These are phyloP conservation scores for Polytrichum formosum DNA, from an alignment of 225 moss, liverwort and hornwort species.

Conservation along the genomic window DNA sequence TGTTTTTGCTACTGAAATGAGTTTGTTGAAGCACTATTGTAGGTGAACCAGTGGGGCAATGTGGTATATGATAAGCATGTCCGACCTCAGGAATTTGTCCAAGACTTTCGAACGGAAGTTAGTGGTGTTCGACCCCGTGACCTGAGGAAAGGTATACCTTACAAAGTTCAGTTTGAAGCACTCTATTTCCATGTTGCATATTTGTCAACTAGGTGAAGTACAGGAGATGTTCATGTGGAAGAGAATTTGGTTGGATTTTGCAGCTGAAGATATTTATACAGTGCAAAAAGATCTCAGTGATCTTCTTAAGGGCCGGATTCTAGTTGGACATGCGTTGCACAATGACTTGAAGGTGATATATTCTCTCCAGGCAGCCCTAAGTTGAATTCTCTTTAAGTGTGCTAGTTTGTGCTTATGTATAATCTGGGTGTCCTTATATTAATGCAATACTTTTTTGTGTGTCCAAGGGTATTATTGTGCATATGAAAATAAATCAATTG, in stretches of 20 bases:
- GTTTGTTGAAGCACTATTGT: conserved; percentile 12
- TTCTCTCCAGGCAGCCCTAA: not conserved
- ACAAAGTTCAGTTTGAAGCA: not conserved
- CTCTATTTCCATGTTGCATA: no score
- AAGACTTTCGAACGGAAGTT: conserved; percentile 80
- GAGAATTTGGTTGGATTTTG: conserved; percentile 3
- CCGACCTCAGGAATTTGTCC: conserved; percentile 71
- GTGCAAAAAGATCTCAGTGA: conserved; percentile 85
- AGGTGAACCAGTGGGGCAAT: conserved; percentile 85
- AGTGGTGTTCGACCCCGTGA: conserved; percentile 82
- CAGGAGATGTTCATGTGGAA: not conserved
- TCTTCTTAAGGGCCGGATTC: conserved; percentile 60
- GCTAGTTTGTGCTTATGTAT: not conserved
- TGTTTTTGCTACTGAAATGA: no score
- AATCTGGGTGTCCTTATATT: not conserved
- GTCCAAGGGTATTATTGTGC: no score
- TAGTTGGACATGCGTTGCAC: conserved; percentile 86
- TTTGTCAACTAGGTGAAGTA: no score
- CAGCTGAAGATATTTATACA: conserved; percentile 70
- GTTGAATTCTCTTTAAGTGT: not conserved
- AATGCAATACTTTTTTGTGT: not conserved
- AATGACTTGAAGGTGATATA: conserved; percentile 77
- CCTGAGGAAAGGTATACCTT: conserved; percentile 53
- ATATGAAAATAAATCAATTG: no score
- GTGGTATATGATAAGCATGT: conserved; percentile 90